Base-by-base conservation (phyloP, 371 early-diverging fungal species). In the Lichtheimia ramosa region DNA sequence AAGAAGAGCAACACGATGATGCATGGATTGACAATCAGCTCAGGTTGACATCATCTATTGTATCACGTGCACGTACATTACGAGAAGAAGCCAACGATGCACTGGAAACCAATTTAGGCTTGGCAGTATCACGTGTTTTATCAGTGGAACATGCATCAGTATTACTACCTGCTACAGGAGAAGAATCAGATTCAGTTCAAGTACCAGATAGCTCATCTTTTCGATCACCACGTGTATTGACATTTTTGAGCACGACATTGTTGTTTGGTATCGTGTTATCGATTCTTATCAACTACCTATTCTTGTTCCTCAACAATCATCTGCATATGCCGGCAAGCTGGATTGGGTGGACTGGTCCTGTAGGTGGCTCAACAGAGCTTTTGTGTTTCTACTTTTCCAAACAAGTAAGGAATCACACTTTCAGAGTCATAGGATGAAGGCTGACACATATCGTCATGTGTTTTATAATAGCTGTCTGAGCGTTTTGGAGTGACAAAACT, bases 71-170 rank as follows among this genome's bases (percentile, higher is more conserved):
- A 16, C 41, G 59, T 18, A 52, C 59, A 2, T 23, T 75, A 21
- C 64, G 76, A 24, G 76, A 76, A 54, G 76, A 76, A 43, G 76
- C 71, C 2, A 63, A 72, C 51, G 73, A 76, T 48, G 69, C 68
- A 20, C 43, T 70, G 12, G 71, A 70, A 21, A 41, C 66, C 5
- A 61, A 72, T 56, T 56, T 76, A 0, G 76, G 73, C 12, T 55
- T 76, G 5, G 64, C 73, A 12, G 67, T 76, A 16, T 70, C 71
- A 7, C 61, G 71, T 23, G 70, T 76, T 13, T 58, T 71, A 8
- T 73, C 76, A 1, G 59, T 76, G 13, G 76, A 76, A 48, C 71
- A 69, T 34, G 62, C 70, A 4, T 43, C 66, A 25, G 53, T 16
- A 20, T 5, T 46, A 2, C 21, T 46, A 21, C 34, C 34, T 23